Evolutionary conservation across 2,329 filamentous ascomycete species (phyloP).

Genomic region (Alternaria ethzedia): DNA sequence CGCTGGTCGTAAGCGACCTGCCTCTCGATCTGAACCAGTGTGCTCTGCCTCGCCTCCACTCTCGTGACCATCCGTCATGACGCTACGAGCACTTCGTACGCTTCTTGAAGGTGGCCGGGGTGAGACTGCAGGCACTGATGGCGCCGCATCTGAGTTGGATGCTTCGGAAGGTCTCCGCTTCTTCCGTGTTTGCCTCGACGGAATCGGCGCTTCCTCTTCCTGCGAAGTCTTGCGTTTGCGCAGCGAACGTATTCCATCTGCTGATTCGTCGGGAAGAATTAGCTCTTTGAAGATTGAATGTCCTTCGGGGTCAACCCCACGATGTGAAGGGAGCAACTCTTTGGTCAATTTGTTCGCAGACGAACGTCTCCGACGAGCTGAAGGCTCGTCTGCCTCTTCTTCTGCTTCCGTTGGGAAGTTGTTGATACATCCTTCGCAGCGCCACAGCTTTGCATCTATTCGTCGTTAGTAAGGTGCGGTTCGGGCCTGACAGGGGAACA

Average conservation of each 20-base stretch:
- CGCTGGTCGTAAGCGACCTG: slow-evolving; percentile 36
- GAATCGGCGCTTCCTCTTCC: slow-evolving; percentile 62
- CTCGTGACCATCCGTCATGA: slow-evolving; percentile 39
- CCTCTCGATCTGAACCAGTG: slow-evolving; percentile 40
- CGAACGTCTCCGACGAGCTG: slow-evolving; percentile 59
- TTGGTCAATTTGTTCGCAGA: slow-evolving; percentile 71
- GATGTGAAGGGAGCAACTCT: slow-evolving; percentile 73
- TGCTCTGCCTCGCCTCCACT: slow-evolving; percentile 35
- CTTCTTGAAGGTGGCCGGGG: slow-evolving; percentile 37
- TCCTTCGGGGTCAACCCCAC: slow-evolving; percentile 65
- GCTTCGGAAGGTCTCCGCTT: slow-evolving; percentile 49
- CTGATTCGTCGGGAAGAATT: slow-evolving; percentile 72
- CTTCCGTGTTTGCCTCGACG: slow-evolving; percentile 50
- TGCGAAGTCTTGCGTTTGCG: slow-evolving; percentile 86
- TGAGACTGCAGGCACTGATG: slow-evolving; percentile 38
- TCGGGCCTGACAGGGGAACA: slow-evolving; percentile 38
- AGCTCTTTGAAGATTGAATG: slow-evolving; percentile 80
- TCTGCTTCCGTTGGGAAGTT: slow-evolving; percentile 48
- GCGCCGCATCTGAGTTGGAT: slow-evolving; percentile 40
- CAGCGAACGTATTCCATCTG: slow-evolving; percentile 78
- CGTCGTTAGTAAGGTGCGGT: slow-evolving; percentile 24
- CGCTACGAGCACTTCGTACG: slow-evolving; percentile 25
- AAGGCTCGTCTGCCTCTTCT: slow-evolving; percentile 48
- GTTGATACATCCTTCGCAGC: slow-evolving; percentile 64
- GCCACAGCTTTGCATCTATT: slow-evolving; percentile 65